A percentile compares a stretch with the other conserved stretches of the same genome.
Evolutionary conservation across 2,329 filamentous ascomycete species (phyloP).

Genomic region (Fusarium albosuccineum): DNA sequence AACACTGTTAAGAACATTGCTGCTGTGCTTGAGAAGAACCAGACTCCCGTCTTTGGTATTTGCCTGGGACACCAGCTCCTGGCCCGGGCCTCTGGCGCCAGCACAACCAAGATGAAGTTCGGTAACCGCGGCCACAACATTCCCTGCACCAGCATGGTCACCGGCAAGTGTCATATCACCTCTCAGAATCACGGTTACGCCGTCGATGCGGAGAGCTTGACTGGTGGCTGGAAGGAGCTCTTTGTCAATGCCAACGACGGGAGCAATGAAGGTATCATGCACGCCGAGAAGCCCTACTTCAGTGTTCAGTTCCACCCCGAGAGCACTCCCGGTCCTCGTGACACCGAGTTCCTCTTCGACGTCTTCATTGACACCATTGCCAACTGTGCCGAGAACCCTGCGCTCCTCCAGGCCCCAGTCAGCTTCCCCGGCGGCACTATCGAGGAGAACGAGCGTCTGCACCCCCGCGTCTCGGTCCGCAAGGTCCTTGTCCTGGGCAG

Average conservation of each 20-base stretch:
- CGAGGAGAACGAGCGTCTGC: constrained; percentile 80
- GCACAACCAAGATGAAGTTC: constrained; percentile 97
- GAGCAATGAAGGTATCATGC: constrained; percentile 97
- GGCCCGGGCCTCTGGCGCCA: constrained; percentile 86
- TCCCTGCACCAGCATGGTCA: constrained; percentile 94
- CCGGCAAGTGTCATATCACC: constrained; percentile 97
- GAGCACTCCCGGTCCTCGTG: constrained; percentile 92
- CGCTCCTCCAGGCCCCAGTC: constrained; percentile 79
- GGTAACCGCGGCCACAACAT: constrained; percentile 99
- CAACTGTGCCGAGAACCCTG: constrained; percentile 75
- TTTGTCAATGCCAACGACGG: constrained; percentile 99
- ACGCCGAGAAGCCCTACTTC: constrained; percentile 88
- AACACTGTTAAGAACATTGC: constrained; percentile 84
- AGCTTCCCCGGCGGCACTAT: constrained; percentile 87
- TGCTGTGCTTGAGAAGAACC: constrained; percentile 80
- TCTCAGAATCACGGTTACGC: constrained; percentile 99
- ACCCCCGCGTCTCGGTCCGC: constrained; percentile 87
- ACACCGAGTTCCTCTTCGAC: constrained; percentile 97
- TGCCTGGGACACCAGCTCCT: constrained; percentile 96
- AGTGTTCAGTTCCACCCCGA: constrained; percentile 99
- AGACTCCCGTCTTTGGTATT: constrained; percentile 93
- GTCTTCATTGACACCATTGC: constrained; percentile 91
- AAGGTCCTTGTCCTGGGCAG: constrained; percentile 95
- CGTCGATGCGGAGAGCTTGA: constrained; percentile 83
- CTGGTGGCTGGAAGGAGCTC: constrained; percentile 87